Base-by-base conservation (phyloP, 495 filamentous ascomycete species). In the Penicillium cataractarum region DNA sequence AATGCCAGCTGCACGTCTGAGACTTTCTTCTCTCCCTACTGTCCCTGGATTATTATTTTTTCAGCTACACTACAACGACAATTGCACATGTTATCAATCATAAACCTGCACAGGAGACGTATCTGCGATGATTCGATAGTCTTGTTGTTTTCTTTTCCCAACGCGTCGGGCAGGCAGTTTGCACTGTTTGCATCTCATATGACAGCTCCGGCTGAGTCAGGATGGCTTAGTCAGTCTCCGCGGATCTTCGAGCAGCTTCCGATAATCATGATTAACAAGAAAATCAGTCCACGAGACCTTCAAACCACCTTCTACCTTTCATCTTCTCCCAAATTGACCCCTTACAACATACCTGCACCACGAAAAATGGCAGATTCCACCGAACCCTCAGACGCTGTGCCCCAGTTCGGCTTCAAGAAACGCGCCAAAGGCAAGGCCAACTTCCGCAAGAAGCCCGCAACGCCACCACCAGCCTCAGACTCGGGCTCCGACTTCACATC, bases 391-490 rank as follows among this genome's bases (percentile, higher is more conserved):
- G 69, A 70, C 3, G 3, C 60, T 2, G 67, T 65, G 2, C 71
- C 72, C 29, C 68, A 68, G 68, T 72, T 78, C 24, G 61, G 71
- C 48, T 99, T 99, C 85, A 97, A 96, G 69, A 96, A 95, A 76
- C 90, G 94, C 67, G 80, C 84, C 51, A 96, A 92, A 70, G 79
- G 82, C 55, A 95, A 93, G 71, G 84, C 87, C 57, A 93, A 84
- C 66, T 78, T 93, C 54, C 87, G 93, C 68, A 97, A 97, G 81
- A 89, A 91, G 53, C 84, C 89, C 53, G 87, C 90, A 33, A 90
- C 93, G 29, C 91, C 93, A 29, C 92, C 91, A 4, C 89, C 89
- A 13, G 84, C 82, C 31, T 77, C 77, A 35, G 80, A 83, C 58
- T 83, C 83, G 32, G 81, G 76, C 58, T 87, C 83, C 55, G 87